Evolutionary conservation across 495 filamentous ascomycete genomes (phyloP).

Genomic region (Tuber calosporum): DNA sequence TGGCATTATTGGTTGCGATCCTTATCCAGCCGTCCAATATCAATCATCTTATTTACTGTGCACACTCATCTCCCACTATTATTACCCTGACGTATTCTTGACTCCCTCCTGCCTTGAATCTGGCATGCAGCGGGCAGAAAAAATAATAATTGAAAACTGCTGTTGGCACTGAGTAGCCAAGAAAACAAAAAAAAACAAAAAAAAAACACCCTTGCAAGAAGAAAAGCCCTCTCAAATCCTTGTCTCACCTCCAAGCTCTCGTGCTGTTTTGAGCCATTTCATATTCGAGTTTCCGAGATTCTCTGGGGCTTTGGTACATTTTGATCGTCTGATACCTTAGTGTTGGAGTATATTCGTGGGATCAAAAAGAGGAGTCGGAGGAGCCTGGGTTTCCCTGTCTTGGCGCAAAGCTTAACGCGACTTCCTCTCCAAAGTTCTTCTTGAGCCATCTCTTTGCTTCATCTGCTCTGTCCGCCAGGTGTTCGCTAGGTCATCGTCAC

Average conservation of each 20-base stretch:
- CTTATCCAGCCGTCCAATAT: conserved; percentile 1
- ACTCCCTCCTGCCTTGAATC: background rate
- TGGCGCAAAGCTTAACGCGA: conserved; percentile 38
- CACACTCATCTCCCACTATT: background rate
- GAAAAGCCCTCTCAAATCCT: background rate
- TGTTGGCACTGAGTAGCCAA: conserved; percentile 1
- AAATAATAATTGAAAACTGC: background rate
- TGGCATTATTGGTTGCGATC: background rate
- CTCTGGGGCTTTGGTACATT: background rate
- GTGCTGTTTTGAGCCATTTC: background rate
- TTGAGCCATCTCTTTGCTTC: background rate
- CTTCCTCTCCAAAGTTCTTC: conserved; percentile 36
- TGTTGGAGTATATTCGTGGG: background rate
- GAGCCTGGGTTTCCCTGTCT: conserved; percentile 13
- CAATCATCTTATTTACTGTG: conserved; percentile 3
- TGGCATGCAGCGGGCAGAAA: background rate
- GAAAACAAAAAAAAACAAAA: background rate
- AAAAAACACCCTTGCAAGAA: conserved; percentile 1
- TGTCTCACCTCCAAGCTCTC: background rate
- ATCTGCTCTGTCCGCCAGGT: background rate
- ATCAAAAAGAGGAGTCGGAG: conserved; percentile 2
- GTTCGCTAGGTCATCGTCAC: background rate
- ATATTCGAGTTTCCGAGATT: background rate
- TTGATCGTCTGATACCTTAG: background rate
- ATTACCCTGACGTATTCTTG: conserved; percentile 3